Base-by-base conservation (phyloP, 495 filamentous ascomycete genomes). In the Antarctomyces pellizariae region DNA sequence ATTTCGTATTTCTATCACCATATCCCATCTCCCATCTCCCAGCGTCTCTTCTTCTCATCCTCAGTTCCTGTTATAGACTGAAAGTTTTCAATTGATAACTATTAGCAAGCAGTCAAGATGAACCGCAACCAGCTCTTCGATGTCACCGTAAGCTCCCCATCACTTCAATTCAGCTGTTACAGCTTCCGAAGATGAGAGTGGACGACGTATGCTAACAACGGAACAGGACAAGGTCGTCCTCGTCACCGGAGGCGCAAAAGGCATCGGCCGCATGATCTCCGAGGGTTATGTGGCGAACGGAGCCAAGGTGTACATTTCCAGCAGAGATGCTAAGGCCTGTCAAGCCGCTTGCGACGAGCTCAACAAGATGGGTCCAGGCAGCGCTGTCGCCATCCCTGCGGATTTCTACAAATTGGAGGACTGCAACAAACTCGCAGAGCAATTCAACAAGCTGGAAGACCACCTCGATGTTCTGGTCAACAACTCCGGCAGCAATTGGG, bases 261-360 rank as follows among this genome's bases (percentile, higher is more conserved):
- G 65, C 24, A 60, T 75, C 30, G 68, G 71, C 13, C 61, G 74
- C 24, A 86, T 83, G 75, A 76, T 75, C 33, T 71, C 75, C 0
- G 68, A 80, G 38, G 71, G 75, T 2, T 73, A 74, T 35, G 71
- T 79, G 0, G 52, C 62, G 14, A 83, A 82, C 44, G 76, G 77
- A 20, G 76, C 77, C 10, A 78, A 67, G 20, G 76, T 83, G 16
- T 83, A 83, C 48, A 80, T 86, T 33, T 74, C 71, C 5, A 79
- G 74, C 3, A 70, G 75, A 22, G 71, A 72, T 40, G 54, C 51
- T 15, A 58, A 60, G 40, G 53, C 62, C 22, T 72, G 67, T 39
- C 61, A 64, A 13, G 29, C 62, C 33, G 67, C 67, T 5, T 59
- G 49, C 32, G 48, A 46, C 7, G 64, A 71, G 41, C 50, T 75